Percentiles rank a stretch among this genome's conserved stretches.
Evolutionary conservation across 2,329 filamentous ascomycete genomes (phyloP).

Genomic region (Talaromyces sp.): DNA sequence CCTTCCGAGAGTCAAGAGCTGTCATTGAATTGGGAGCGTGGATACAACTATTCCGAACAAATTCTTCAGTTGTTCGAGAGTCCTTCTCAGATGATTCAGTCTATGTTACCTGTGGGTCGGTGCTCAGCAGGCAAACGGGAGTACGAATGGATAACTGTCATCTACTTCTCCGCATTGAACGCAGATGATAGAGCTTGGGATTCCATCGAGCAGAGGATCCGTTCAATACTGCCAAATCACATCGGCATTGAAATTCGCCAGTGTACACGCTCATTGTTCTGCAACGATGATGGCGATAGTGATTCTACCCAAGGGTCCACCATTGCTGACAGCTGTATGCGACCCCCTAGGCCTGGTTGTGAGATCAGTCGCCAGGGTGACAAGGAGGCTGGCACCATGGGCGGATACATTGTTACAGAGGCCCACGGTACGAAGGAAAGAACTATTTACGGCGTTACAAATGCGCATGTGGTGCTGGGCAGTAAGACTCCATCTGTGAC

Average conservation of each 20-base stretch:
- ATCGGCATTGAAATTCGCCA: slow-evolving; percentile 15
- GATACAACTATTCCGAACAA: not conserved
- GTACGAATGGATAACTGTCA: slow-evolving; percentile 5
- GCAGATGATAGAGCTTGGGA: slow-evolving; percentile 12
- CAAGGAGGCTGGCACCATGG: slow-evolving; percentile 7
- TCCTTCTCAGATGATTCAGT: slow-evolving; percentile 1
- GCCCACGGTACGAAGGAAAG: not conserved
- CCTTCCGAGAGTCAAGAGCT: not conserved
- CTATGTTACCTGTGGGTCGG: slow-evolving; percentile 12
- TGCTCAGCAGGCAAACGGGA: slow-evolving; percentile 4
- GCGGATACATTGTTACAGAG: slow-evolving; percentile 14
- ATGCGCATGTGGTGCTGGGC: slow-evolving; percentile 13
- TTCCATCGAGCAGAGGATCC: slow-evolving; percentile 3
- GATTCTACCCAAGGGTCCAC: not conserved
- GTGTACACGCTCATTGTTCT: slow-evolving; percentile 3
- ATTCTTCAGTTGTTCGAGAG: slow-evolving; percentile 11
- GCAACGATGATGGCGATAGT: not conserved
- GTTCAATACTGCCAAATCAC: slow-evolving; percentile 2
- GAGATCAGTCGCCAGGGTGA: not conserved
- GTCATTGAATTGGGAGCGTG: slow-evolving; percentile 1
- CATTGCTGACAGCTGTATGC: not conserved
- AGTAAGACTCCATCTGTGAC: slow-evolving; percentile 9
- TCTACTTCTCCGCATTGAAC: slow-evolving; percentile 9
- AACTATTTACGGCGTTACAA: slow-evolving; percentile 15
- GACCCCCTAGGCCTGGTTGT: slow-evolving; percentile 12